A percentile compares a stretch with the other conserved stretches of the same genome.
Conservation (phyloP, 1,284 basidiomycete genomes). For the Pyrrhoderma lamaoense region DNA sequence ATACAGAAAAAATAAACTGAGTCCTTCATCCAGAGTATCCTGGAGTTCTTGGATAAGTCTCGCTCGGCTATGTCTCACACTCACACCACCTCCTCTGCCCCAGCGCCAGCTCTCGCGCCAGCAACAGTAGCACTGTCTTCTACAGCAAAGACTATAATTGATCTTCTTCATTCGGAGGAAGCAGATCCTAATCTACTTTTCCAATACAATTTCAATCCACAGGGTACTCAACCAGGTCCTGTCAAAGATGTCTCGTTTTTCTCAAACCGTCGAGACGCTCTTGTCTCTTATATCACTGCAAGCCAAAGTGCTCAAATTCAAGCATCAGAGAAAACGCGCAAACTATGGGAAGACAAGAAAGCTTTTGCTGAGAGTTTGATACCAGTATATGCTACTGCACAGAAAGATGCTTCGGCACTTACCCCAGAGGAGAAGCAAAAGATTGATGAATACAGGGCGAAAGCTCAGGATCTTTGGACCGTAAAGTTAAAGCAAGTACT, state of each 20-base stretch:
- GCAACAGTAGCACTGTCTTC: conserved; percentile 70
- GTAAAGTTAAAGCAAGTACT: conserved; percentile 38
- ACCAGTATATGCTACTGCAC: conserved; percentile 38
- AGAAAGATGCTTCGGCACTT: conserved; percentile 34
- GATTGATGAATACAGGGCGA: conserved; percentile 31
- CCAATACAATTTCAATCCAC: conserved; percentile 39
- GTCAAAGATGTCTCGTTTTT: conserved; percentile 29
- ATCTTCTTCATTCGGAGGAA: conserved; percentile 51
- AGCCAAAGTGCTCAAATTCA: conserved; percentile 36
- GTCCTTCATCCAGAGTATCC: conserved; percentile 46
- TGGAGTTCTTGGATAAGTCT: conserved; percentile 79
- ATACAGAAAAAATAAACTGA: conserved; percentile 10
- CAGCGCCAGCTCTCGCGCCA: conserved; percentile 72
- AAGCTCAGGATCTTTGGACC: conserved; percentile 36
- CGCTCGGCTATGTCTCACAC: conserved; percentile 60
- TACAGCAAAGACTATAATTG: conserved; percentile 54
- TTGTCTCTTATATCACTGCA: conserved; percentile 48
- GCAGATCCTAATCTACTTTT: conserved; percentile 46
- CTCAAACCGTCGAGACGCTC: conserved; percentile 40
- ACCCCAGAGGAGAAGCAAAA: conserved; percentile 26
- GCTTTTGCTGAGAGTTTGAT: conserved; percentile 38
- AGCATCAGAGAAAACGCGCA: conserved; percentile 55
- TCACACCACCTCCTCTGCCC: conserved; percentile 58
- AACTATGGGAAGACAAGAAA: conserved; percentile 50
- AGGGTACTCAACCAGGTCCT: neutral